phyloP scores from a whole-genome alignment of 257 asterid genomes.

The Solanum verrucosum region DNA sequence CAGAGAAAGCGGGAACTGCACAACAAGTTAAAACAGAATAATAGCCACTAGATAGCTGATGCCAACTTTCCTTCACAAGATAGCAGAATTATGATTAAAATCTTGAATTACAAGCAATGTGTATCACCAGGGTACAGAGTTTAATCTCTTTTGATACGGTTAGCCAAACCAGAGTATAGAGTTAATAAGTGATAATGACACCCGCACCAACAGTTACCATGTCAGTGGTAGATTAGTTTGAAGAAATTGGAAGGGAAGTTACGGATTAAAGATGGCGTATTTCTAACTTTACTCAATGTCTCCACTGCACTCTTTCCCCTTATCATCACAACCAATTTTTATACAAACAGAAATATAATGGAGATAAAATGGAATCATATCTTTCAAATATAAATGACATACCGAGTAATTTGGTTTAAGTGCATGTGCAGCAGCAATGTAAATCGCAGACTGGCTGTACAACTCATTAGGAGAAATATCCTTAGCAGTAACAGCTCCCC shows the following conservation, averaged over 20 bases:
- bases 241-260: neutral
- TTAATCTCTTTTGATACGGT: neutral
- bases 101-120: neutral
- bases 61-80: neutral
- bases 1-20: neutral
- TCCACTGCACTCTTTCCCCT: neutral
- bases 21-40: neutral
- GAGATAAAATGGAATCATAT: neutral
- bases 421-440: conserved; percentile 99
- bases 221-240: neutral
- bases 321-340: neutral
- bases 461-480: conserved; percentile 85
- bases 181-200: neutral
- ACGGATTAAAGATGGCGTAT: neutral
- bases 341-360: neutral
- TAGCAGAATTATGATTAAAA: neutral
- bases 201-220: neutral
- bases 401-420: conserved; percentile 91
- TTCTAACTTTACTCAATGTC: neutral
- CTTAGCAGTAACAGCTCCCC: conserved; percentile 53
- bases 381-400: conserved; percentile 15
- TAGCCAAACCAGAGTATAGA: neutral
- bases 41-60: neutral
- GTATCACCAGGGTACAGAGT: neutral
- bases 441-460: conserved; percentile 92